Base-by-base conservation (phyloP, 768 basidiomycete species). In the Tylopilus intermedius region DNA sequence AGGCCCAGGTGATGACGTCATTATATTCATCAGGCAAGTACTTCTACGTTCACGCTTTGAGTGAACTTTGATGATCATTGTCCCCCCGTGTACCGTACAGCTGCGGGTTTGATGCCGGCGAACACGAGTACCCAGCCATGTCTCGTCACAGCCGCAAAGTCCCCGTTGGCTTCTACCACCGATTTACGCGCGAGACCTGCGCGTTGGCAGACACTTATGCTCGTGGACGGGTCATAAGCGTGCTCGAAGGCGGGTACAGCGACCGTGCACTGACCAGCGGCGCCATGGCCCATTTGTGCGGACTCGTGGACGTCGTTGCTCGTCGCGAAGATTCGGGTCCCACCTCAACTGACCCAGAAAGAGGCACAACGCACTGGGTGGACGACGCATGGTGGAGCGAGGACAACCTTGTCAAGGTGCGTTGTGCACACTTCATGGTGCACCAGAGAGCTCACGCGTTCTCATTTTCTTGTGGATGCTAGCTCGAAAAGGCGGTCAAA, bases 191-290 rank as follows among this genome's bases (percentile, higher is more conserved):
- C 4, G 92, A 95, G 59, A 80, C 82, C 0, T 74, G 79, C 48
- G 64, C 60, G 0, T 79, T 99, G 51, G 84, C 87, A 7, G 78
- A 86, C 26, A 58, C 67, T 42, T 83, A 83, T 56, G 82, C 90
- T 0, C 62, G 67, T 1, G 91, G 93, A 0, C 78, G 83, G 39
- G 60, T 95, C 5, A 76, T 98, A 37, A 93, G 90, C 59, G 89
- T 97, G 0, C 80, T 99, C 1, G 95, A 99, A 71, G 95, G 95
- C 1, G 95, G 94, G 1, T 97, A 97, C 63, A 90, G 90, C 60
- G 93, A 97, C 66, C 79, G 86, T 6, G 94, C 95, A 0, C 74
- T 98, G 50, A 82, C 75, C 6, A 92, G 88, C 56, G 95, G 88
- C 0, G 78, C 85, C 0, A 81, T 93, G 79, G 88, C 92, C 0